phyloP scores from a whole-genome alignment of 2,329 filamentous ascomycete species.

The Cladosporium sp. region DNA sequence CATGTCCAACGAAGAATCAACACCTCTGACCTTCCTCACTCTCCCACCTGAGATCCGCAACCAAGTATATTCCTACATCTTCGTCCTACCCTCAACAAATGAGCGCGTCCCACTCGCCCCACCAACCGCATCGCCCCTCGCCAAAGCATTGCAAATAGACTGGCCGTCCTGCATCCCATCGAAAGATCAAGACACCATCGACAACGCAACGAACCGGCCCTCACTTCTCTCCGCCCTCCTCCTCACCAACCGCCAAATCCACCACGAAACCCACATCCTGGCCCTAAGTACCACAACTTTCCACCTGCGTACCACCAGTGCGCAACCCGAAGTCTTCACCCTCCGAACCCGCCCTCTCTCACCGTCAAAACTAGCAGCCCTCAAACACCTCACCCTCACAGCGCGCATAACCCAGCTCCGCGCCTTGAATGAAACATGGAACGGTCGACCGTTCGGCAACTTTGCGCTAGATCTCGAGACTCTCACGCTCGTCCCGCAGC shows the following conservation, averaged over 20 bases:
- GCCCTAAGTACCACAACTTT: constrained; percentile 29
- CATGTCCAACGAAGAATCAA: not conserved
- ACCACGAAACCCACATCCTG: constrained; percentile 29
- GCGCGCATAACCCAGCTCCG: constrained; percentile 30
- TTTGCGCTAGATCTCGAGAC: constrained; percentile 27
- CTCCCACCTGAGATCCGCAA: constrained; percentile 15
- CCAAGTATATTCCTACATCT: constrained; percentile 9
- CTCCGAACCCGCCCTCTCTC: constrained; percentile 19
- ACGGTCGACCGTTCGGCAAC: constrained; percentile 31
- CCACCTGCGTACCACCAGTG: constrained; percentile 22
- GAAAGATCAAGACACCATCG: not conserved
- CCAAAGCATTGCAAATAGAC: not conserved
- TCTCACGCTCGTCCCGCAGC: constrained; percentile 29
- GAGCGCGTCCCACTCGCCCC: not conserved
- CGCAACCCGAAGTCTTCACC: constrained; percentile 27
- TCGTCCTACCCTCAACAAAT: constrained; percentile 1
- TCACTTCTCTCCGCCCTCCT: not conserved
- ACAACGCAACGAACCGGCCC: not conserved
- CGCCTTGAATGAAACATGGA: constrained; percentile 34
- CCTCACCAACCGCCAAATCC: constrained; percentile 13
- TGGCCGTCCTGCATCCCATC: not conserved
- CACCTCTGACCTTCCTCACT: constrained; percentile 2
- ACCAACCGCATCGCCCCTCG: not conserved
- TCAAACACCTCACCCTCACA: constrained; percentile 31
- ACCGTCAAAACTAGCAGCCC: constrained; percentile 21